Evolutionary conservation across 1,139 yeast genomes (phyloP).

Genomic region (Zygoascus meyerae): DNA sequence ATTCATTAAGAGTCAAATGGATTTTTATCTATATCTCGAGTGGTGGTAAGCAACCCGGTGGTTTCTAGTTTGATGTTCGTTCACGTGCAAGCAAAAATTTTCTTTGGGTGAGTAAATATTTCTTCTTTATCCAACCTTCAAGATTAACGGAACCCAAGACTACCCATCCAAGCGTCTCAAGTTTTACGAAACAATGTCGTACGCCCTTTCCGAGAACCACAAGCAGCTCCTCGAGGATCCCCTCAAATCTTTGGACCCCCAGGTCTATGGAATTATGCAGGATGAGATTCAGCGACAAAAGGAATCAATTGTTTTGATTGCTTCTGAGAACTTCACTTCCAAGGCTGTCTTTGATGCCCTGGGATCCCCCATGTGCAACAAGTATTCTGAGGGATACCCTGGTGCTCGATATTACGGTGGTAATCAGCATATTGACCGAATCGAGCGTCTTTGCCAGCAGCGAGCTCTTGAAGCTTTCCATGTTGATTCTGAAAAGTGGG

Average conservation of each 20-base stretch:
- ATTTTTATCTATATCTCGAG: too few species aligned
- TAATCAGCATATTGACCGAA: conserved; percentile 86
- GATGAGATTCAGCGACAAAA: conserved; percentile 80
- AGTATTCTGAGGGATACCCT: conserved; percentile 98
- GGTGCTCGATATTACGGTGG: conserved; percentile 98
- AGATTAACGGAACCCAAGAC: too few species aligned
- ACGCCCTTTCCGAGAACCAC: conserved; percentile 11
- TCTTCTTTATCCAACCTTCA: too few species aligned
- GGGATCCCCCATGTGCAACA: conserved; percentile 96
- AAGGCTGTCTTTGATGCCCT: conserved; percentile 89
- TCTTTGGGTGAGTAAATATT: background rate
- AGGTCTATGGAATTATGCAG: conserved; percentile 67
- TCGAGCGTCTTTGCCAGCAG: conserved; percentile 82
- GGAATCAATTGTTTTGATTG: conserved; percentile 84
- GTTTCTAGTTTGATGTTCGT: background rate
- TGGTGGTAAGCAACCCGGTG: too few species aligned
- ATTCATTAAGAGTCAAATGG: too few species aligned
- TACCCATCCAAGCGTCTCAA: conserved; percentile 8
- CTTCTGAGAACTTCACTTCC: conserved; percentile 93
- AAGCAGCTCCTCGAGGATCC: conserved; percentile 29
- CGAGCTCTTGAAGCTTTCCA: conserved; percentile 85
- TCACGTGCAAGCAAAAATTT: background rate
- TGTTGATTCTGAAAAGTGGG: conserved; percentile 78
- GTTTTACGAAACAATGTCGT: conserved; percentile 6
- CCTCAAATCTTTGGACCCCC: conserved; percentile 64